Evolutionary conservation across 805 yeast genomes (phyloP), one percentile per base, ranked within the genome.

Genomic region (Jamesozyma rosinii): DNA sequence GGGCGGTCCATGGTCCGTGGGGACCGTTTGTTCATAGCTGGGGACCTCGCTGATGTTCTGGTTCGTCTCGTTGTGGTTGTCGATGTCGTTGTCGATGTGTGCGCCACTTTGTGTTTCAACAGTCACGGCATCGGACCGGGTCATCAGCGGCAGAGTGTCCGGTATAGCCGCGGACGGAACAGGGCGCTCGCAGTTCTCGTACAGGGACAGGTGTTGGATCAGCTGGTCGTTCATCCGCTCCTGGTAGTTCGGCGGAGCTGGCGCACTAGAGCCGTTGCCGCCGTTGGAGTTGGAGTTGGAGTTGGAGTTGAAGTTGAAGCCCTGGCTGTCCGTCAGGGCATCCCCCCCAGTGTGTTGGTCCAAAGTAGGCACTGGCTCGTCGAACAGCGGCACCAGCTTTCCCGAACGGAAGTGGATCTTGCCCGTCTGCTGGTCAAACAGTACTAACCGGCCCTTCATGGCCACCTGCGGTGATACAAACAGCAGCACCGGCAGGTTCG

Each of bases 381-480:
- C 35, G 38, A 65, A 65, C 19, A 66, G 53, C 19, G 58, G 44
- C 4, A 52, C 59, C 20, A 63, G 57, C 36, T 65, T 64, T 10
- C 66, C 67, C 10, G 67, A 56, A 26, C 71, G 52, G 52, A 68
- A 68, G 50, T 68, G 72, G n/a, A 67, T 61, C 48, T 61, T 63
- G 2, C 71, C 71, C 21, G 58, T 53, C 22, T 40, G 36, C 38
- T 64, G 61, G 46, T 68, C 72, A 39, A 66, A 51, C 13, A 66
- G 47, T 8, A 68, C 66, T 37, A 53, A 54, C 21, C 71, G 53
- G 10, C 72, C 72, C 21, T 59, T 50, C 47, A 88, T 72, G 1
- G 81, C 71, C 5, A 86, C 81, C 52, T 81, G 81, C 2, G 97
- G 96, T 17, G 80, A 73, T 14, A 85, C 75, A 61, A 76, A 83